Conservation (phyloP, 2,329 filamentous ascomycete genomes). For the Monilinia laxa region DNA sequence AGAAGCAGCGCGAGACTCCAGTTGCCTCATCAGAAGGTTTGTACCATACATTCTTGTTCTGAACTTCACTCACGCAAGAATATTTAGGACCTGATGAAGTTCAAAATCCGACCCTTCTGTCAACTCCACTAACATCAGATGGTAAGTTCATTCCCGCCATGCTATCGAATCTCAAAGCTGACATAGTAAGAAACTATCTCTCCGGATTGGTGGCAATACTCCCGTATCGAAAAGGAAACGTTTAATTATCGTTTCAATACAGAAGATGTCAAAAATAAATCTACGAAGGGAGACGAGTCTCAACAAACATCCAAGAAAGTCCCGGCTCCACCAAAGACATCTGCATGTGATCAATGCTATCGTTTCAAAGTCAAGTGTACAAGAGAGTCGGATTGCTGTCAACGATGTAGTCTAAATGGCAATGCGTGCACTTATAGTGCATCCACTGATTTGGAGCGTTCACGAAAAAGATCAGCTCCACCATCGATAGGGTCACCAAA, state of each 20-base stretch:
- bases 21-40: not conserved
- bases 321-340: not conserved
- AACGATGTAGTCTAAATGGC: conserved; percentile 1
- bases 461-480: conserved; percentile 6
- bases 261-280: not conserved
- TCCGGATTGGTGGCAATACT: conserved; percentile 6
- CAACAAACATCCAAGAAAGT: not conserved
- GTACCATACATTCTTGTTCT: not conserved
- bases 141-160: not conserved
- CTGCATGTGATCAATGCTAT: conserved; percentile 11
- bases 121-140: not conserved
- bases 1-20: not conserved
- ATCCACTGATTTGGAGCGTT: not conserved
- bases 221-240: not conserved
- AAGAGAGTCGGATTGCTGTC: conserved; percentile 5
- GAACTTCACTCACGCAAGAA: not conserved
- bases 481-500: conserved; percentile 1
- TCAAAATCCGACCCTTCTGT: not conserved
- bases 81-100: not conserved
- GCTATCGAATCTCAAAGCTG: not conserved
- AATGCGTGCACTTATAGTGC: conserved; percentile 6
- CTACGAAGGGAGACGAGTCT: not conserved
- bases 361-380: conserved; percentile 10
- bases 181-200: not conserved
- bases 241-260: not conserved